Percentiles rank a stretch among this genome's conserved stretches.
phyloP scores from a whole-genome alignment of 192 early-diverging fungal species.

The Podila epicladia region DNA sequence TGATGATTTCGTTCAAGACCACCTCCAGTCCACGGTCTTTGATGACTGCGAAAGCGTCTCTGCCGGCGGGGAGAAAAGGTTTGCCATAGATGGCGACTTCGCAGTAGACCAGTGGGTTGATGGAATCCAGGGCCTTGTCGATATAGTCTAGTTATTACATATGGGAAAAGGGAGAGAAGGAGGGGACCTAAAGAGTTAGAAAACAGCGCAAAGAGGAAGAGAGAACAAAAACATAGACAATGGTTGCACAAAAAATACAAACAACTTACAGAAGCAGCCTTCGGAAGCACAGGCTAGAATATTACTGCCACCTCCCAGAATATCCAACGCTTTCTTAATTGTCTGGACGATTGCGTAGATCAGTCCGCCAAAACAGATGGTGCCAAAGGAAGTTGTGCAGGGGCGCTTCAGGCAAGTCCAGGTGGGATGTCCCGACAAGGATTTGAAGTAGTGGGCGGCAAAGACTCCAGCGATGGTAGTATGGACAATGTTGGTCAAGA shows the following conservation, averaged over 20 bases:
- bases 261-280: constrained; percentile 19
- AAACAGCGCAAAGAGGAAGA: constrained; percentile 4
- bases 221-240: constrained; percentile 12
- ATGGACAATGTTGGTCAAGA: constrained; percentile 59
- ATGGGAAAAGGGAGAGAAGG: constrained; percentile 54
- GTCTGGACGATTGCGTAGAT: constrained; percentile 66
- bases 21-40: constrained; percentile 79
- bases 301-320: constrained; percentile 32
- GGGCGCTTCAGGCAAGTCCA: constrained; percentile 80
- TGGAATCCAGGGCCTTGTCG: constrained; percentile 5
- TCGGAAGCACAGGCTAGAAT: constrained; percentile 18
- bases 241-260: constrained; percentile 15
- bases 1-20: constrained; percentile 88
- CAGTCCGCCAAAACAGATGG: constrained; percentile 77
- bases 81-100: constrained; percentile 91
- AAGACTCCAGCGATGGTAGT: constrained; percentile 78
- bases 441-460: constrained; percentile 78
- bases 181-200: constrained; percentile 6
- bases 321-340: constrained; percentile 46
- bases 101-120: constrained; percentile 77
- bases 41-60: constrained; percentile 84
- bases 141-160: constrained; percentile 40
- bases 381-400: constrained; percentile 79
- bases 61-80: constrained; percentile 67
- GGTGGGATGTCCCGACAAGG: constrained; percentile 55